A percentile compares a stretch with the other conserved stretches of the same genome.
These are phyloP conservation scores for Trichophyton simii DNA, from an alignment of 2,329 filamentous ascomycete genomes.

Conservation along the genomic window DNA sequence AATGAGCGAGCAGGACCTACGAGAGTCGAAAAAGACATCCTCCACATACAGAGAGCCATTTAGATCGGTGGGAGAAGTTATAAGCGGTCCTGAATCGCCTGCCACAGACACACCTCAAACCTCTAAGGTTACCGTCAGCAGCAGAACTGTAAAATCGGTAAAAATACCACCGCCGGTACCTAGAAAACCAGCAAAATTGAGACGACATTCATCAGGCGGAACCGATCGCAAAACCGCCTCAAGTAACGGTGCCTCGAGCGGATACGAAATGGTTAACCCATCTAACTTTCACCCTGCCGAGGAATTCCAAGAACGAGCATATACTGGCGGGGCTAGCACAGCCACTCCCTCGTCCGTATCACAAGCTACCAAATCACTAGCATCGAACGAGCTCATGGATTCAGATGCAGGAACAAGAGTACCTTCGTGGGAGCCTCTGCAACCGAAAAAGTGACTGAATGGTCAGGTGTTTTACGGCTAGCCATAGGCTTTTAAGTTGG, in stretches of 20 bases:
- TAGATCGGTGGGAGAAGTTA: slow-evolving; percentile 9
- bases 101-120: not conserved
- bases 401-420: slow-evolving; percentile 1
- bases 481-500: not conserved
- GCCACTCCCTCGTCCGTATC: not conserved
- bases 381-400: slow-evolving; percentile 7
- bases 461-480: no score
- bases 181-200: slow-evolving; percentile 44
- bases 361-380: not conserved
- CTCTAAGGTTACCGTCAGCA: not conserved
- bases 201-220: not conserved
- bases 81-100: not conserved
- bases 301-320: not conserved
- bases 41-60: not conserved
- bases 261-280: not conserved
- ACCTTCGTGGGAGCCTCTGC: slow-evolving; percentile 2
- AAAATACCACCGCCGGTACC: slow-evolving; percentile 44
- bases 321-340: no score
- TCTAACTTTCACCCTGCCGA: not conserved
- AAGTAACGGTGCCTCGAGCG: not conserved
- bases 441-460: slow-evolving; percentile 1
- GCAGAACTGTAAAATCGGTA: not conserved
- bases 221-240: no score
- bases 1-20: not conserved
- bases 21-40: not conserved